Evolutionary conservation across 2,329 filamentous ascomycete genomes (phyloP).

Genomic region (Fusarium nematophilum): DNA sequence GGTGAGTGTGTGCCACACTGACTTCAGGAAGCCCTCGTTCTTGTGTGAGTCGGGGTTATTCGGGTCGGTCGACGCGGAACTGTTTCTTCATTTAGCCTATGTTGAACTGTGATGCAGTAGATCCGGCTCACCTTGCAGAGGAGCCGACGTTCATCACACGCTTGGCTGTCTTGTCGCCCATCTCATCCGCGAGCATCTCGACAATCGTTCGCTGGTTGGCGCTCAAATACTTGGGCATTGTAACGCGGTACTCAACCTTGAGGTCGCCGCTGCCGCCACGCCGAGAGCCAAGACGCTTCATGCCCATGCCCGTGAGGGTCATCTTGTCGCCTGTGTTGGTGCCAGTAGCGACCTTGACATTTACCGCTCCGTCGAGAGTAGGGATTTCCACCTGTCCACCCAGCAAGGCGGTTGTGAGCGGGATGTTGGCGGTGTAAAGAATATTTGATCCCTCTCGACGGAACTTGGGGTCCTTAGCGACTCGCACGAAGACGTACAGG

Average conservation of each 20-base stretch:
- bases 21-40: constrained; percentile 91
- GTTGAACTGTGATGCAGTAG: neutral
- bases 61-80: constrained; percentile 30
- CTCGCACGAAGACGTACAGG: constrained; percentile 89
- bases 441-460: constrained; percentile 89
- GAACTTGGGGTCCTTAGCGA: constrained; percentile 91
- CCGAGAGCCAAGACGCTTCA: constrained; percentile 83
- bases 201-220: constrained; percentile 92
- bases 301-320: constrained; percentile 89
- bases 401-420: constrained; percentile 90
- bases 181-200: constrained; percentile 96
- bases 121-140: constrained; percentile 46
- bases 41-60: constrained; percentile 67
- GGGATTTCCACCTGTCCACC: constrained; percentile 92
- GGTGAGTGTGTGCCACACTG: constrained; percentile 92
- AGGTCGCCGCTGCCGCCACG: constrained; percentile 81
- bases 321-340: constrained; percentile 94
- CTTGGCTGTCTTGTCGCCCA: constrained; percentile 92
- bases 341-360: constrained; percentile 89
- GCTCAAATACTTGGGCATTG: constrained; percentile 93
- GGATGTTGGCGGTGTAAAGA: constrained; percentile 90
- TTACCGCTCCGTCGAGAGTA: constrained; percentile 89
- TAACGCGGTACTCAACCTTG: constrained; percentile 92
- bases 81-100: constrained; percentile 18
- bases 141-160: constrained; percentile 84